Conservation (phyloP, 495 filamentous ascomycete species). For the Penicillium parvum region DNA sequence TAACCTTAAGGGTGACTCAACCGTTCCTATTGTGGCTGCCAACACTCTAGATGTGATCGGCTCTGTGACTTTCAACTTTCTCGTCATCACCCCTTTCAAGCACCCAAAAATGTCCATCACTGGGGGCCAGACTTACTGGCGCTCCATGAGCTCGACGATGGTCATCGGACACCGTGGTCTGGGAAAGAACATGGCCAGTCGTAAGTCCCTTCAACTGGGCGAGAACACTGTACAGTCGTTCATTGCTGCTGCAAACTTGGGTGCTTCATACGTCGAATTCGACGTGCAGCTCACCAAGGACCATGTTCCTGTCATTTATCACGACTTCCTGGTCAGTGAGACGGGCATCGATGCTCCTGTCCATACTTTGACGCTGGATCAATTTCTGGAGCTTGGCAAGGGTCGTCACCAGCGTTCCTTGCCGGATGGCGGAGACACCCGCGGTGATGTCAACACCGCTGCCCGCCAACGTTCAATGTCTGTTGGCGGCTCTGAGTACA, state of each 20-base stretch:
- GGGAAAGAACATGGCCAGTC: slow-evolving; percentile 81
- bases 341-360: slow-evolving; percentile 97
- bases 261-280: slow-evolving; percentile 87
- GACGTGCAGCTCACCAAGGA: slow-evolving; percentile 99
- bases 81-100: slow-evolving; percentile 88
- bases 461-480: slow-evolving; percentile 53
- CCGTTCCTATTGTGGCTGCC: slow-evolving; percentile 80
- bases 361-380: slow-evolving; percentile 89
- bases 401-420: slow-evolving; percentile 14
- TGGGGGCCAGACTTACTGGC: slow-evolving; percentile 92
- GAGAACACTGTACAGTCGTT: slow-evolving; percentile 96
- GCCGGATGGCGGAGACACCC: slow-evolving; percentile 13
- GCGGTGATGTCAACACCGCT: slow-evolving; percentile 14
- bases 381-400: slow-evolving; percentile 80
- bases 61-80: slow-evolving; percentile 91
- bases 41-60: slow-evolving; percentile 87
- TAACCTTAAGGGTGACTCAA: slow-evolving; percentile 87
- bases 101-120: slow-evolving; percentile 92
- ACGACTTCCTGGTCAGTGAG: slow-evolving; percentile 98
- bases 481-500: slow-evolving; percentile 47
- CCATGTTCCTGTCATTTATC: slow-evolving; percentile 97
- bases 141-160: slow-evolving; percentile 74
- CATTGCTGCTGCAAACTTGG: slow-evolving; percentile 90
- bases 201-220: slow-evolving; percentile 84
- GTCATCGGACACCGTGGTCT: slow-evolving; percentile 90